Evolutionary conservation across 202 grass and related monocot species (phyloP).

Genomic region (Schoenoplectus triqueter): DNA sequence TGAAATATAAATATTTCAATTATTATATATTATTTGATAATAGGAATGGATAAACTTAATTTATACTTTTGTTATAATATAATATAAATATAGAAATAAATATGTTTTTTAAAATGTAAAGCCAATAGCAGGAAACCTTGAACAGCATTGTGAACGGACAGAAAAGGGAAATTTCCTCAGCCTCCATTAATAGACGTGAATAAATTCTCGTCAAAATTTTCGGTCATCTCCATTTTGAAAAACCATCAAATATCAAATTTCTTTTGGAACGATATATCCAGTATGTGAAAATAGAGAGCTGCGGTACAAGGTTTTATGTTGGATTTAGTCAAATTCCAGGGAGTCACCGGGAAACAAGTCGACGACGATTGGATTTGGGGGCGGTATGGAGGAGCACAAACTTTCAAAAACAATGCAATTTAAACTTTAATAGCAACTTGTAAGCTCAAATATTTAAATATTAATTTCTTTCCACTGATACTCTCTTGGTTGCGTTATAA

Average conservation of each 20-base stretch:
- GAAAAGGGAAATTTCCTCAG: slow-evolving; percentile 1
- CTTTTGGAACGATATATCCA: not conserved
- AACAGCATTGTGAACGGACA: slow-evolving; percentile 20
- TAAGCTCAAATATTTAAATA: slow-evolving; percentile 8
- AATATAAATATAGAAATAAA: not conserved
- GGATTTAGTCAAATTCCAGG: slow-evolving; percentile 28
- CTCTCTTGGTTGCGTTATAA: slow-evolving; percentile 29
- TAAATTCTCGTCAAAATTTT: not conserved
- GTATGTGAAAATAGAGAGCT: not conserved
- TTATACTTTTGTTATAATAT: too few species aligned
- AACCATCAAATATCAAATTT: not conserved
- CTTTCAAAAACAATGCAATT: slow-evolving; percentile 25
- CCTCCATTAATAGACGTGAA: slow-evolving; percentile 21
- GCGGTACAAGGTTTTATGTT: not conserved
- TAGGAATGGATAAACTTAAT: too few species aligned
- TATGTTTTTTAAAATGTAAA: slow-evolving; percentile 18
- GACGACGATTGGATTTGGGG: not conserved
- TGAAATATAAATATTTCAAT: too few species aligned
- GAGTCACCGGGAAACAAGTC: slow-evolving; percentile 24
- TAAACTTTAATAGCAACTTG: slow-evolving; percentile 27
- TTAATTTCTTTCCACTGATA: slow-evolving; percentile 17
- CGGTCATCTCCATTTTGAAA: not conserved
- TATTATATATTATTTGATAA: too few species aligned
- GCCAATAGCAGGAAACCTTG: slow-evolving; percentile 31
- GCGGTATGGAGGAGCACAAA: not conserved